These are phyloP conservation scores for Bolboschoenoplectus hybrid DNA, from an alignment of 202 grass and related monocot species.

Conservation along the genomic window DNA sequence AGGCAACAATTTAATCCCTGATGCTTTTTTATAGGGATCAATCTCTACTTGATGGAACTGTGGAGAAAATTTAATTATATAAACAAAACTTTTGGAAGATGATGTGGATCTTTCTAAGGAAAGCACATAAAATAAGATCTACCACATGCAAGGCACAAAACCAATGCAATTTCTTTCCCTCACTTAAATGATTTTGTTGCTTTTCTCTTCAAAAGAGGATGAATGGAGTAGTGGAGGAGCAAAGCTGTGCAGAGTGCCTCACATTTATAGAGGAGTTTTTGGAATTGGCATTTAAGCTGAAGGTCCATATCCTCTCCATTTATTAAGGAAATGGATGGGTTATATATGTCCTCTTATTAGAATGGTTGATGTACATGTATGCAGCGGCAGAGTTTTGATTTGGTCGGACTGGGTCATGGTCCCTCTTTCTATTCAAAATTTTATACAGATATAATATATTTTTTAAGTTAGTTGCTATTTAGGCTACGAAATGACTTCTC, in stretches of 20 bases:
- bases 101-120: slow-evolving; percentile 38
- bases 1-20: slow-evolving; percentile 14
- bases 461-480: too few species aligned
- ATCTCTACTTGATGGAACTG: not conserved
- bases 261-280: slow-evolving; percentile 42
- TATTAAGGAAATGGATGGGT: not conserved
- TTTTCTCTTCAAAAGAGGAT: slow-evolving; percentile 33
- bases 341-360: not conserved
- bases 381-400: too few species aligned
- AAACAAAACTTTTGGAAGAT: not conserved
- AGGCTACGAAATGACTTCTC: too few species aligned
- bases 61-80: slow-evolving; percentile 25
- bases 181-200: slow-evolving; percentile 21
- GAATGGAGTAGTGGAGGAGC: slow-evolving; percentile 37
- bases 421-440: too few species aligned
- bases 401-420: too few species aligned
- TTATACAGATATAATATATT: too few species aligned
- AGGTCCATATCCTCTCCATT: slow-evolving; percentile 32
- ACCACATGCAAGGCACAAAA: slow-evolving; percentile 48
- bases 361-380: too few species aligned
- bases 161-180: slow-evolving; percentile 24
- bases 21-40: slow-evolving; percentile 27
- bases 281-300: slow-evolving; percentile 30
- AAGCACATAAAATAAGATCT: slow-evolving; percentile 42
- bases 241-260: slow-evolving; percentile 34